Base-by-base conservation (phyloP, 768 basidiomycete genomes). In the Pisolithus tinctorius region DNA sequence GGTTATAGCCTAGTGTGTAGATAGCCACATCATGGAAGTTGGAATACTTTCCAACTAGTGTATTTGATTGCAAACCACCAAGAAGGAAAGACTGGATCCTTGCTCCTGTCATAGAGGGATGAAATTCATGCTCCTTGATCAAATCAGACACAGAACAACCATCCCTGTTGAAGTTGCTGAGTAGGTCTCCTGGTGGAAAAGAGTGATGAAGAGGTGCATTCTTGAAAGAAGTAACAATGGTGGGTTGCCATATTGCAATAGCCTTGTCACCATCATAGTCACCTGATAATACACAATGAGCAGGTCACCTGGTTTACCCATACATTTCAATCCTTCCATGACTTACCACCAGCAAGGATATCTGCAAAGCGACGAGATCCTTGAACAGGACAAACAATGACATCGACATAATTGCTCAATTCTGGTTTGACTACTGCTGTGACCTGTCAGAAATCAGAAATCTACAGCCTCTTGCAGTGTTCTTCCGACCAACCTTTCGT, bases 261-360 rank as follows among this genome's bases (percentile, higher is more conserved):
- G 74, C 77, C 16, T 75, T 81, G 53, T 86, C 85, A 1, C 86
- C 86, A 56, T 87, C 86, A 55, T 86, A 86, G 54, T 87, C 86
- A 20, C 84, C 84, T 81, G 11, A 43, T 26, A 29, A 36, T 26
- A 27, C 4, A 10, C 20, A 14, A 25, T 20, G 40, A 39, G 23
- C 11, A 34, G 1, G 11, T 14, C 11, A 34, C 34, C 13, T 34
- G 34, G 34, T 34, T 14, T 34, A 34, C 13, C 4, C 5, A 11
- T 34, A 34, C 5, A 34, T 13, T 34, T 4, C 40, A 30, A 27
- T n/a, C 3, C 26, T 31, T 9, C 23, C 20, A 52, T 14, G 9
- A 58, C 70, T 43, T 51, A 81, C 84, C 84, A 51, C 83, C 83
- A 38, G 78, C 81, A 17, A 87, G 70, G 55, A 80, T 74, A 55